A percentile compares a stretch with the other conserved stretches of the same genome.
These are phyloP conservation scores for Davidsoniella neocaledoniae DNA, from an alignment of 2,329 filamentous ascomycete genomes.

Conservation along the genomic window DNA sequence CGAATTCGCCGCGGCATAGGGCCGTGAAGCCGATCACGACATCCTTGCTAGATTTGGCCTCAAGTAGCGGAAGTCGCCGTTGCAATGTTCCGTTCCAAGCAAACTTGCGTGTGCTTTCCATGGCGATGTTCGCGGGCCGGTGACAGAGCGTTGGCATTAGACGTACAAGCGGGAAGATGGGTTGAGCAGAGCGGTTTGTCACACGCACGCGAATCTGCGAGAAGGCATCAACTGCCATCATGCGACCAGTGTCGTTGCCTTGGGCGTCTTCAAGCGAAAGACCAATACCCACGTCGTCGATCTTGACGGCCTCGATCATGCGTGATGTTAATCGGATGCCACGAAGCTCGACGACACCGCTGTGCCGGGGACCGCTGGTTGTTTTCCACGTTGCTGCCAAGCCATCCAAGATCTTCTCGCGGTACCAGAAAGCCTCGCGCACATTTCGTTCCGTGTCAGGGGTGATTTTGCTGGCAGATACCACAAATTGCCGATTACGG, in stretches of 20 bases:
- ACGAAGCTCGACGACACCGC: conserved; percentile 59
- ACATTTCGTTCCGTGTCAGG: conserved; percentile 63
- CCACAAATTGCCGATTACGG: conserved; percentile 81
- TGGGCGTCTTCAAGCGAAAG: conserved; percentile 15
- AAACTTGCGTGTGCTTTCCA: conserved; percentile 69
- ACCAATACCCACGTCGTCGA: conserved; percentile 61
- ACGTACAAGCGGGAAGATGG: conserved; percentile 56
- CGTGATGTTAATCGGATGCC: conserved; percentile 54
- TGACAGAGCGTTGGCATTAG: conserved; percentile 62
- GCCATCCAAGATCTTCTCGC: conserved; percentile 58
- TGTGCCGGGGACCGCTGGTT: conserved; percentile 30
- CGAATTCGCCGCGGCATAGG: conserved; percentile 67
- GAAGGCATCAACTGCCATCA: conserved; percentile 32
- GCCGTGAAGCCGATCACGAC: conserved; percentile 54
- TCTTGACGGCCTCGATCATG: conserved; percentile 69
- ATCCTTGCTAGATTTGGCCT: conserved; percentile 39
- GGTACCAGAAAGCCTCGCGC: conserved; percentile 82
- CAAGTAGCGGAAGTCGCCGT: conserved; percentile 47
- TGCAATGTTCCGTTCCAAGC: conserved; percentile 77
- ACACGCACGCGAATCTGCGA: conserved; percentile 53
- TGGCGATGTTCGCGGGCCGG: conserved; percentile 51
- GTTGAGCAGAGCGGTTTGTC: conserved; percentile 52
- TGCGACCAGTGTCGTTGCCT: conserved; percentile 17
- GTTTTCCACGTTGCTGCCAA: conserved; percentile 58
- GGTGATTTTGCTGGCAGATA: conserved; percentile 62